Evolutionary conservation across 2,329 filamentous ascomycete species (phyloP).

Genomic region (Pochonia chlamydosporia): DNA sequence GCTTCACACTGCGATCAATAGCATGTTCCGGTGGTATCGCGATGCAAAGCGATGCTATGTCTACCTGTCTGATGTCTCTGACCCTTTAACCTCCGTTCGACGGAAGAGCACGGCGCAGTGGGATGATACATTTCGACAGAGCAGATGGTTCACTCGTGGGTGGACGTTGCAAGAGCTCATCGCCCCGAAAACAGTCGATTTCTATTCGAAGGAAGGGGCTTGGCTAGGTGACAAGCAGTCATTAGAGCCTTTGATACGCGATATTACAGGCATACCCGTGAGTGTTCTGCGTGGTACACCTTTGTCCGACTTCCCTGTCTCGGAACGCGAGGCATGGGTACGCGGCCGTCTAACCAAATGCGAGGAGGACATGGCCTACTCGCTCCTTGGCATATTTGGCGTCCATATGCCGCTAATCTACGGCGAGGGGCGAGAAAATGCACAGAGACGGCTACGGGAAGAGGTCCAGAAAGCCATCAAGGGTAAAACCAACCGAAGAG

Average conservation of each 20-base stretch:
- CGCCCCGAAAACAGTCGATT: constrained; percentile 17
- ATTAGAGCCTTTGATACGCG: constrained; percentile 14
- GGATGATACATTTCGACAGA: constrained; percentile 1
- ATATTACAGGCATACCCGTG: constrained; percentile 16
- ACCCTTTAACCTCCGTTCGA: neutral
- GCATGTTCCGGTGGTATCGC: constrained; percentile 16
- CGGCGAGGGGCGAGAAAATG: constrained; percentile 8
- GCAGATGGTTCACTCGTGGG: constrained; percentile 11
- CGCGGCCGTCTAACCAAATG: constrained; percentile 8
- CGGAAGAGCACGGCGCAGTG: neutral
- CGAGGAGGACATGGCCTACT: constrained; percentile 14
- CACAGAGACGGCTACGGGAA: too few relatives aligned
- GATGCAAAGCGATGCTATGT: constrained; percentile 11
- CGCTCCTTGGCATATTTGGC: constrained; percentile 14
- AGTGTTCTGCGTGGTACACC: constrained; percentile 10
- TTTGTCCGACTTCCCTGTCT: constrained; percentile 8
- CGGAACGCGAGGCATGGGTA: constrained; percentile 15
- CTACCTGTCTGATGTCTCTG: constrained; percentile 12
- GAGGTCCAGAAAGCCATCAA: too few relatives aligned
- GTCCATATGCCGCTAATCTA: constrained; percentile 13
- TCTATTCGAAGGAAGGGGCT: constrained; percentile 14
- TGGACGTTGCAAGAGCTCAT: constrained; percentile 15
- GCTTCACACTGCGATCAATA: neutral
- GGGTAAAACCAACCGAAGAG: too few relatives aligned
- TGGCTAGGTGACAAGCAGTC: constrained; percentile 16